Evolutionary conservation across 2,329 filamentous ascomycete species (phyloP), one percentile per base, ranked within the genome.

Genomic region (Ophiostoma himal-ulmi): DNA sequence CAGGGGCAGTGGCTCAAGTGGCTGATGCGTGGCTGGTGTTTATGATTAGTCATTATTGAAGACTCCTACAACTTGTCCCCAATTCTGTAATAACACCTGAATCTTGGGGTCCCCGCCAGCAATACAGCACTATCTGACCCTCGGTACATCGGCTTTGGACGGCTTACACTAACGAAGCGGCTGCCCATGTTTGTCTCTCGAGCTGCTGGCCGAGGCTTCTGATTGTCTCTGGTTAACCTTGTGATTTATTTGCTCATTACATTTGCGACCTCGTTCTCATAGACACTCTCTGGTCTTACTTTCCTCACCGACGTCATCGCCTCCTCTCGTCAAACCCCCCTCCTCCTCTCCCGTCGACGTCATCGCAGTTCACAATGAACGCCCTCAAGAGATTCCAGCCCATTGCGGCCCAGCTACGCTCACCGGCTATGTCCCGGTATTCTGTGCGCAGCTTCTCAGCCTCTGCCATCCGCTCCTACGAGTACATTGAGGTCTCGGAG

Each of bases 401-500:
- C 65, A 79, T 87, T 73, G 85, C 86, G 76, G 85, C 86, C 37
- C 85, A 84, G 73, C 85, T 91, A 76, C 85, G 85, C 76, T 80
- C 83, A 60, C 83, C 82, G 68, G 84, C 84, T 60, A 81, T 89
- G 48, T 87, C 88, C 65, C 82, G 84, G 69, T 78, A 88, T 22
- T 66, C 70, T 67, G 78, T 81, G 72, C 84, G 86, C 68, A 80
- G 81, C 73, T 86, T 85, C 73, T 86, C 84, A 71, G 83, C 84
- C 69, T 81, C 78, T 20, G 68, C 79, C 14, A 72, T 79, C 73
- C 76, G 75, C 72, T 78, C 80, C 69, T 97, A 96, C 81, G 91
- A 97, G 78, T 90, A 90, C 80, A 89, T 98, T 75, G 83, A 95
- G 75, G 89, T 93, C 68, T 93, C 92, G 22, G 88, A 87, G 74